A percentile compares a stretch with the other conserved stretches of the same genome.
phyloP scores from a whole-genome alignment of 1,284 basidiomycete species.

The Cryptococcus sp. region DNA sequence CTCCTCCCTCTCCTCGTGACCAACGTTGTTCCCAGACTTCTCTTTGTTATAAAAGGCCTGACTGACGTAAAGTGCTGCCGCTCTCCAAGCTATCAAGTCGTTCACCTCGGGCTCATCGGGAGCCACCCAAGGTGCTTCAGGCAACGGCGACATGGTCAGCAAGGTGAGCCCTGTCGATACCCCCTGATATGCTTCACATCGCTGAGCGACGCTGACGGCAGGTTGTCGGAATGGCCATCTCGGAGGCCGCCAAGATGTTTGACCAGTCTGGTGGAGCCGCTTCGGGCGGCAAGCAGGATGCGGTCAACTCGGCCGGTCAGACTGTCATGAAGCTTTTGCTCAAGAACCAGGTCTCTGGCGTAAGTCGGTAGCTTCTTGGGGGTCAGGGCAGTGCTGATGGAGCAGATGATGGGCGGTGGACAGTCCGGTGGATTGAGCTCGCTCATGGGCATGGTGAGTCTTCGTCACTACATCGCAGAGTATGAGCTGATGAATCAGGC shows the following conservation, averaged over 20 bases:
- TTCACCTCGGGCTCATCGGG: slow-evolving; percentile 55
- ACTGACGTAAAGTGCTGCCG: slow-evolving; percentile 57
- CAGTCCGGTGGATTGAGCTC: slow-evolving; percentile 61
- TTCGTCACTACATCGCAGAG: background rate
- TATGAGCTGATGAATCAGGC: slow-evolving; percentile 9
- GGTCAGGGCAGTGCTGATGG: slow-evolving; percentile 19
- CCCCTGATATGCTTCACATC: background rate
- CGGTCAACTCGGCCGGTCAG: slow-evolving; percentile 72
- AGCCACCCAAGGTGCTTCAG: slow-evolving; percentile 25
- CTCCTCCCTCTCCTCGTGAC: too few relatives aligned
- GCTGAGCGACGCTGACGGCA: slow-evolving; percentile 32
- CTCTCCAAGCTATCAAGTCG: slow-evolving; percentile 55
- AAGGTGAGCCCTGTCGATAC: slow-evolving; percentile 17
- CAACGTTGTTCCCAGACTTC: too few relatives aligned
- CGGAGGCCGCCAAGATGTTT: slow-evolving; percentile 56
- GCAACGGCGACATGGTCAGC: slow-evolving; percentile 46
- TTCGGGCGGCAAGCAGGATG: slow-evolving; percentile 67
- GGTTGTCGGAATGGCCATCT: slow-evolving; percentile 76
- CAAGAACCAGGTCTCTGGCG: slow-evolving; percentile 46
- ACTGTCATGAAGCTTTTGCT: slow-evolving; percentile 74
- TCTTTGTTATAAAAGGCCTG: too few relatives aligned
- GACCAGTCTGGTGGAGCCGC: slow-evolving; percentile 62
- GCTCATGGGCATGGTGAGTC: slow-evolving; percentile 55
- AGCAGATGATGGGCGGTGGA: slow-evolving; percentile 51
- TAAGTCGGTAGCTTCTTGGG: too few relatives aligned